Base-by-base conservation (phyloP, 495 filamentous ascomycete genomes). In the Acidomyces sp. region DNA sequence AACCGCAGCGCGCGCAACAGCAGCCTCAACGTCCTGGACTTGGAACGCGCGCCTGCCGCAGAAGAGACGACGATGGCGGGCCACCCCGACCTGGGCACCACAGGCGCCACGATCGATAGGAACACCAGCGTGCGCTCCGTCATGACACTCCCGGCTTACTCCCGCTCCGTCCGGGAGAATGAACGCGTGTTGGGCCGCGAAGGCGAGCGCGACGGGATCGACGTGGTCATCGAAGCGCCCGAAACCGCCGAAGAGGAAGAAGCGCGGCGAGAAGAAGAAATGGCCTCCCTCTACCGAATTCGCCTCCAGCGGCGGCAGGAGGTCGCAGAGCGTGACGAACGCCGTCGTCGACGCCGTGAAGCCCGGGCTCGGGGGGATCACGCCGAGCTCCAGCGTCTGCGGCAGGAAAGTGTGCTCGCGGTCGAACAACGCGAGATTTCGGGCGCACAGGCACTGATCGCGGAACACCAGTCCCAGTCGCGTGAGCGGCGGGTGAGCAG, bases 281-380 rank as follows among this genome's bases (percentile, higher is more conserved):
- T 96, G 90, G 81, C 87, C 32, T 70, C 82, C 6, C 58, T 96
- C 18, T 97, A 93, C 60, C 83, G 93, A 54, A 82, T 96, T 32
- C 82, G 90, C 18, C 58, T 80, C 3, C 75, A 83, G 13, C 74
- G 90, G 31, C 75, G 87, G 24, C 66, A 69, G 28, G 82, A 93
- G 56, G 66, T 74, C 23, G 73, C 74, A 4, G 85, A 85, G 36
- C 75, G 86, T 4, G 83, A 94, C 40, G 72, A 79, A 39, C 70
- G 83, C 22, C 64, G 79, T 26, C 69, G 70, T 37, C 60, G 72
- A 45, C 61, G 80, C 27, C 64, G 71, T 34, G 77, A 82, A 50
- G 85, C 85, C 3, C 73, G 82, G 35, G 71, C 70, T 23, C 65
- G 74, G 23, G 79, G 82, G 9, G 82, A 93, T 55, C 51, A 49